Evolutionary conservation across 2,329 filamentous ascomycete species (phyloP), one percentile per base, ranked within the genome.

Genomic region (Diaporthe sp.): DNA sequence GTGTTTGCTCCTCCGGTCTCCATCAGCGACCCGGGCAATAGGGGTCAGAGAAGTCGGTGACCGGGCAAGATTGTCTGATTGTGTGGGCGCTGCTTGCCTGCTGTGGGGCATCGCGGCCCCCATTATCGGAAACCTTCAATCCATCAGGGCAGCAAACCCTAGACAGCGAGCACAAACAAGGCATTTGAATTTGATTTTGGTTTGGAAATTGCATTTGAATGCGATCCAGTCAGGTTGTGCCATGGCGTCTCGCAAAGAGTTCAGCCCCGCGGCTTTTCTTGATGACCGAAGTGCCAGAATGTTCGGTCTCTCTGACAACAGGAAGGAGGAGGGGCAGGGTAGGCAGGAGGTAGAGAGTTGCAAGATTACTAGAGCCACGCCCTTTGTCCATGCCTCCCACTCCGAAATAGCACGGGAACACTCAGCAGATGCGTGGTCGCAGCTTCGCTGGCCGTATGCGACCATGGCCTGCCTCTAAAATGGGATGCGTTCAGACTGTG

Each of bases 11-110:
- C 65, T 53, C 57, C 34, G 44, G 57, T 72, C 70, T 46, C 70
- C 57, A 62, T 72, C 44, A 22, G 46, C 65, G 7, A 68, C 65
- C 65, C 65, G 65, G 65, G 65, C 51, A 53, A 42, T 34, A 28
- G 61, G 37, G 34, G 58, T 57, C 71, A 57, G 61, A 42, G 46
- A 73, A 55, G 71, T 73, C 71, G 71, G 71, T 73, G 71, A 58
- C 51, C 39, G 68, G 53, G 37, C 13, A 31, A 37, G 57, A 34
- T 51, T 42, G 58, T 49, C 44, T 59, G 70, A 72, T 61, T 61
- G 68, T 58, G 68, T 71, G 68, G 53, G 65, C 22, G 61, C 59
- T 17, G 39, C 25, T 46, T 49, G 61, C 46, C 25, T 37, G 62
- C 2, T 68, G 65, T 69, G 65, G 65, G 55, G 55, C 65, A 62